phyloP scores from a whole-genome alignment of 2,329 filamentous ascomycete genomes.

The Blumeriella jaapii region DNA sequence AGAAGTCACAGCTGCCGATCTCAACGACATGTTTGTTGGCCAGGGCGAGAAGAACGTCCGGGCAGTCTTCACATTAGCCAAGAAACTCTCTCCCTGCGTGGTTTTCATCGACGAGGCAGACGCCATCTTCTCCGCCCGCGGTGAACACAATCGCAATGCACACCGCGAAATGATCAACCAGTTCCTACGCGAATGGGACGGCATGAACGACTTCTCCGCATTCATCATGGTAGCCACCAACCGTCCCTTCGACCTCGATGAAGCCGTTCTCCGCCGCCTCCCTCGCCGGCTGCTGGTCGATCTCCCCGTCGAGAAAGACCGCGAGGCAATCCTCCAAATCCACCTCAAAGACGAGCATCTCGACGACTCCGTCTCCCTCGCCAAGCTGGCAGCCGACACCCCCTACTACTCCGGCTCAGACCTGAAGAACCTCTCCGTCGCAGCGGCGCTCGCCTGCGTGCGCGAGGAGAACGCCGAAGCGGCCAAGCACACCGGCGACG shows the following conservation, averaged over 20 bases:
- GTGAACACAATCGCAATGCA: slow-evolving; percentile 48
- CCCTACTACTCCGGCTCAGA: slow-evolving; percentile 75
- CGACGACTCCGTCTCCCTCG: slow-evolving; percentile 47
- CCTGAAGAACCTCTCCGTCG: slow-evolving; percentile 71
- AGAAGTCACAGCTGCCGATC: slow-evolving; percentile 79
- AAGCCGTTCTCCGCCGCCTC: slow-evolving; percentile 67
- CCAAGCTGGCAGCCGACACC: slow-evolving; percentile 52
- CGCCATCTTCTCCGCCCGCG: slow-evolving; percentile 72
- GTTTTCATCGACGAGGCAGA: slow-evolving; percentile 98
- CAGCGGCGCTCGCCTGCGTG: slow-evolving; percentile 68
- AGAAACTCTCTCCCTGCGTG: slow-evolving; percentile 82
- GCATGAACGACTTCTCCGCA: slow-evolving; percentile 67
- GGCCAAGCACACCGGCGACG: slow-evolving; percentile 29
- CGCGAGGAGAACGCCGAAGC: slow-evolving; percentile 53
- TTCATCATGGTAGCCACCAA: slow-evolving; percentile 99
- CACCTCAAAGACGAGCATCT: slow-evolving; percentile 59
- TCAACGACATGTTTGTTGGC: slow-evolving; percentile 94
- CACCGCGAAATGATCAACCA: slow-evolving; percentile 93
- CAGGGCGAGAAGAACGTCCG: slow-evolving; percentile 94
- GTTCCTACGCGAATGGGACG: slow-evolving; percentile 94
- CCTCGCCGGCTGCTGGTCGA: slow-evolving; percentile 65
- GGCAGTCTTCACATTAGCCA: slow-evolving; percentile 81
- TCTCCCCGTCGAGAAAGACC: slow-evolving; percentile 54
- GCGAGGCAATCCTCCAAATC: slow-evolving; percentile 57
- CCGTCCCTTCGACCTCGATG: slow-evolving; percentile 86